Evolutionary conservation across 257 asterid species (phyloP), one percentile per base, ranked within the genome.

Genomic region (Paulownia fortunei): DNA sequence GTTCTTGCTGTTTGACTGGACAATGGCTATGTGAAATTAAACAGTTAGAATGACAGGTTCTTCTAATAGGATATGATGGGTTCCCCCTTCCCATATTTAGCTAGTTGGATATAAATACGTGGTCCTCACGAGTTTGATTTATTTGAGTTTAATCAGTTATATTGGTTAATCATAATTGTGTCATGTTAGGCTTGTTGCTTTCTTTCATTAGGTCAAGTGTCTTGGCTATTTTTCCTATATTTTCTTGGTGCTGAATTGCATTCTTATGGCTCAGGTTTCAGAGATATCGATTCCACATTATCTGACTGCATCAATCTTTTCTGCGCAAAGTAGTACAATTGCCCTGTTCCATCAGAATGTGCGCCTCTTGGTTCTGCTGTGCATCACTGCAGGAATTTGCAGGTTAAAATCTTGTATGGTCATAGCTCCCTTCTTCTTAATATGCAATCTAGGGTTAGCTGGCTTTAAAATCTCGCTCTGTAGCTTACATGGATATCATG

Each of bases 241-340:
- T 64, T 56, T 55, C 30, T 62, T 74, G 74, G 54, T 72, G 69
- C 76, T 79, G 79, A 77, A 60, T 72, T 82, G 73, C 19, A 12
- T 82, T 80, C 24, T 77, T 74, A 52, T 83, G 86, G 46, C 68
- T 77, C 89, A 95, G 99, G 78, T 93, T 77, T 85, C 99, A 21
- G 97, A 95, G 89, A 92, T 95, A 70, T 88, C 97, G 16, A 92
- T 95, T 65, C 97, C 99, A 47, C 96, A 92, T 77, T 90, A 82
- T 82, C 81, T 95, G 83, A 92, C 99, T 15, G 98, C 96, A 52
- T 91, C 98, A 30, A 90, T 95, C 69, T 95, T 95, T 82, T 90
- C 98, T 64, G 99, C 98, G 2, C 90, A 93, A 93, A 91, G 90
- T 89, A 86, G 87, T 72, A 87, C 85, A 67, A 69, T 84, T 47